phyloP scores from a whole-genome alignment of 179 eudicot genomes.

The Monotropa hypopitys region DNA sequence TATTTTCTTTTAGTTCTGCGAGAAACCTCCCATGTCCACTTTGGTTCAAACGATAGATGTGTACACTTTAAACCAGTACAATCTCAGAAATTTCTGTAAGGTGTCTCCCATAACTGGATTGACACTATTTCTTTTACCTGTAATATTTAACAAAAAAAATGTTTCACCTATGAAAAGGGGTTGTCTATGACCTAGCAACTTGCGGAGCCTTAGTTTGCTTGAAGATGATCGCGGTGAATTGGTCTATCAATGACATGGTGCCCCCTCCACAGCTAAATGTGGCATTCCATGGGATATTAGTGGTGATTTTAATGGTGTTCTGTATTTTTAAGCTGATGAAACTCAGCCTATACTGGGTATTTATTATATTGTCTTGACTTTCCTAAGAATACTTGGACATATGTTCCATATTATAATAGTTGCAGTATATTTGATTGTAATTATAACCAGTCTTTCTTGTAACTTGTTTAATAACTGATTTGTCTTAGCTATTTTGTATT shows the following conservation, averaged over 20 bases:
- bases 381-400: not conserved
- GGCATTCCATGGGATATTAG: not conserved
- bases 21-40: no score
- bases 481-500: not conserved
- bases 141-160: not conserved
- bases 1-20: no score
- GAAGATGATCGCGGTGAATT: not conserved
- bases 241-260: not conserved
- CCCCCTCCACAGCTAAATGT: not conserved
- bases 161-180: not conserved
- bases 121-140: not conserved
- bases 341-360: not conserved
- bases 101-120: not conserved
- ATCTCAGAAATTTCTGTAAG: not conserved
- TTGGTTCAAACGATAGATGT: no score
- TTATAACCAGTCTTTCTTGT: not conserved
- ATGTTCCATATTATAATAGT: not conserved
- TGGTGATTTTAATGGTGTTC: not conserved
- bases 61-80: no score
- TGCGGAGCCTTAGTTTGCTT: slow-evolving; percentile 1
- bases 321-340: not conserved
- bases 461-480: not conserved
- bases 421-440: not conserved
- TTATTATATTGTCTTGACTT: not conserved
- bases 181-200: not conserved